A percentile compares a stretch with the other conserved stretches of the same genome.
Conservation (phyloP, 768 basidiomycete species). For the Pleurotus tuber-regium region DNA sequence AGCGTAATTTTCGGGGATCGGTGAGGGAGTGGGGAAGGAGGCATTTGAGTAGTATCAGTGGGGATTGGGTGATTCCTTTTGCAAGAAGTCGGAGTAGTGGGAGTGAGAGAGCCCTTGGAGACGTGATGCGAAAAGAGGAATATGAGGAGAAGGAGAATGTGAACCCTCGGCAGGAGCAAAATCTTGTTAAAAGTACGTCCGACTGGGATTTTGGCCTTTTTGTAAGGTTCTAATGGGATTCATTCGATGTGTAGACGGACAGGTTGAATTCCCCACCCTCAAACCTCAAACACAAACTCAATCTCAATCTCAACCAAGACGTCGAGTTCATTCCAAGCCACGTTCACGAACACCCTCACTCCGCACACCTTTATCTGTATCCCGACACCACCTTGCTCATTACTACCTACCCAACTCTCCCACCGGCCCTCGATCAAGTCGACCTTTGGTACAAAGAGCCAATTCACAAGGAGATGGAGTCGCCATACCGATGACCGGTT, state of each 20-base stretch:
- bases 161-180: conserved; percentile 20
- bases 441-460: conserved; percentile 4
- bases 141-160: conserved; percentile 25
- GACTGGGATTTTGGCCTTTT: neutral
- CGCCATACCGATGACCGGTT: neutral
- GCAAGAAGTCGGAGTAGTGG: conserved; percentile 21
- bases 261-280: conserved; percentile 16
- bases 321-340: conserved; percentile 11
- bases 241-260: conserved; percentile 12
- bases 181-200: conserved; percentile 1
- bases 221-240: neutral
- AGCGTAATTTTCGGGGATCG: conserved; percentile 5
- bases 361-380: conserved; percentile 15
- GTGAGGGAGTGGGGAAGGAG: conserved; percentile 56
- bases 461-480: conserved; percentile 1
- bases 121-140: neutral
- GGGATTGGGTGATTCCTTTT: conserved; percentile 46
- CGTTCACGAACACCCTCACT: conserved; percentile 30
- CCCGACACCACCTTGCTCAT: neutral
- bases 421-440: neutral
- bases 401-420: neutral
- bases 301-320: conserved; percentile 6
- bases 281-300: conserved; percentile 7
- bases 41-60: conserved; percentile 49
- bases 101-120: conserved; percentile 14